Conservation (phyloP, 2,329 filamentous ascomycete genomes). For the Elsinoe perseae region DNA sequence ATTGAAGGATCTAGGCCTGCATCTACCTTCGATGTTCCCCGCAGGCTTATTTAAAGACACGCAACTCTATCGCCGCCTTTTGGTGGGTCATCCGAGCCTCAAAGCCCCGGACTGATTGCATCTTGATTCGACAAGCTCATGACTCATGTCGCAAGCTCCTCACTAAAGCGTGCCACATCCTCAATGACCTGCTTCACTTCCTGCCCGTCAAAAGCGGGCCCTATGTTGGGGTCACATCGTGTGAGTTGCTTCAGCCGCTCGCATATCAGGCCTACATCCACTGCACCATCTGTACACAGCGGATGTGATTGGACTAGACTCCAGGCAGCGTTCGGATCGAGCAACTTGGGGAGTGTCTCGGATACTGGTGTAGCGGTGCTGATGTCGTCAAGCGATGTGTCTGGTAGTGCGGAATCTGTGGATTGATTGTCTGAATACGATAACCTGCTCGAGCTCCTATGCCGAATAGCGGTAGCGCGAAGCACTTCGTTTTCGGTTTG, state of each 20-base stretch:
- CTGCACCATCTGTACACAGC: conserved; percentile 64
- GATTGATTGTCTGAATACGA: neutral
- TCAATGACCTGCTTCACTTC: conserved; percentile 68
- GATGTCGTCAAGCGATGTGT: conserved; percentile 11
- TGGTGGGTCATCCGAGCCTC: too few relatives aligned
- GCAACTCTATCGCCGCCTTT: too few relatives aligned
- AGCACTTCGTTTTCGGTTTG: conserved; percentile 90
- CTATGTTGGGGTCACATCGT: conserved; percentile 67
- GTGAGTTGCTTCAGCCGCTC: conserved; percentile 67
- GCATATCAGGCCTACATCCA: conserved; percentile 75
- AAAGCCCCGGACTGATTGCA: too few relatives aligned
- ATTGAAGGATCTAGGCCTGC: too few relatives aligned
- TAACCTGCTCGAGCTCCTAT: neutral
- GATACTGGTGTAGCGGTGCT: conserved; percentile 16
- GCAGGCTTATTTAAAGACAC: too few relatives aligned
- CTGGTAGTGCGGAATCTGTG: neutral
- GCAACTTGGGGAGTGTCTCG: conserved; percentile 37
- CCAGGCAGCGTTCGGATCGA: conserved; percentile 77
- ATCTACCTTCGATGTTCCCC: too few relatives aligned
- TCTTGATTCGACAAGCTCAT: too few relatives aligned
- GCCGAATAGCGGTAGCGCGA: conserved; percentile 59
- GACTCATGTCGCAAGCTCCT: neutral
- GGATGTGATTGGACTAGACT: conserved; percentile 78
- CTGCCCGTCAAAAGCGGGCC: conserved; percentile 77
- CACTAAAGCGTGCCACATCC: conserved; percentile 47